phyloP scores from a whole-genome alignment of 2,329 filamentous ascomycete genomes.

The Cryphonectria radicalis region DNA sequence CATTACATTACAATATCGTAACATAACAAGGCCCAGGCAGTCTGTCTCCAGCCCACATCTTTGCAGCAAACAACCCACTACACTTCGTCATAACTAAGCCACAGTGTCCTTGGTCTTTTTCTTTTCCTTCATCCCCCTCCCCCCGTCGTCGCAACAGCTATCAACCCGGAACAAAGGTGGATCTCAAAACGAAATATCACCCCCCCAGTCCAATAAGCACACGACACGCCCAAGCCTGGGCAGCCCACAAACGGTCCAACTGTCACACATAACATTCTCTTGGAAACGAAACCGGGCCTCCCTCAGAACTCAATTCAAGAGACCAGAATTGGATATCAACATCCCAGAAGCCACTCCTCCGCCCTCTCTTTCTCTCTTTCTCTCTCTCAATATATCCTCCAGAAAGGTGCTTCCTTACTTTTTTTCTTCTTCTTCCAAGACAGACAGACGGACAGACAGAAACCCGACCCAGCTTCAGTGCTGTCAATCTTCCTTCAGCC shows the following conservation, averaged over 20 bases:
- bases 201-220: neutral
- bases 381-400: neutral
- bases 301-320: neutral
- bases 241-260: neutral
- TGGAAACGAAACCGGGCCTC: neutral
- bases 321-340: neutral
- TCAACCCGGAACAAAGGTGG: slow-evolving; percentile 9
- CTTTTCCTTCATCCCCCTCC: neutral
- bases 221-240: neutral
- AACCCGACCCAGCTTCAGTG: slow-evolving; percentile 4
- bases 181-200: neutral
- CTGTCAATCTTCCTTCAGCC: slow-evolving; percentile 27
- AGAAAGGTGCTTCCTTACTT: neutral
- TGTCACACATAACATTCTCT: neutral
- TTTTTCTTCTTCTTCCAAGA: neutral
- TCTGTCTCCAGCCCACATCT: neutral
- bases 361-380: neutral
- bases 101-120: neutral
- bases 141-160: neutral
- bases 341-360: neutral
- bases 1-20: neutral
- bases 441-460: neutral
- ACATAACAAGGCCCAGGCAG: neutral
- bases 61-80: too few relatives aligned
- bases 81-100: neutral